Evolutionary conservation across 1,284 basidiomycete species (phyloP).

Genomic region (Somion occarium): DNA sequence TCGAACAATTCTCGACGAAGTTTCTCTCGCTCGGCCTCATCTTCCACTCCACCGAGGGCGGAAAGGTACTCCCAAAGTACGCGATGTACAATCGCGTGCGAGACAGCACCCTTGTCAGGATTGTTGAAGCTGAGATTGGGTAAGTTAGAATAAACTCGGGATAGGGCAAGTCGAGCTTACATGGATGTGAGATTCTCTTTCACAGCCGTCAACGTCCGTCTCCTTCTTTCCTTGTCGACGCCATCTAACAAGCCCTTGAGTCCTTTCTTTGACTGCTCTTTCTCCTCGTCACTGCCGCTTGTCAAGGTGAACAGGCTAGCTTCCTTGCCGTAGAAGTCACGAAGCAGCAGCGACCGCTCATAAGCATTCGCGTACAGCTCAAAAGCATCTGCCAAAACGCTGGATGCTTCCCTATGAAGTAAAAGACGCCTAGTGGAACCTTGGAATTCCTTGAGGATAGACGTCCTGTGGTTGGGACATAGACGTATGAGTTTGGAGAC

Average conservation of each 20-base stretch:
- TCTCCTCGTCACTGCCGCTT: constrained; percentile 52
- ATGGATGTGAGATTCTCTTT: constrained; percentile 75
- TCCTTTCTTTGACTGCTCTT: constrained; percentile 59
- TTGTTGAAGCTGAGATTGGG: constrained; percentile 87
- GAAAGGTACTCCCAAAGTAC: constrained; percentile 73
- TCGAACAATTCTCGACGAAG: constrained; percentile 65
- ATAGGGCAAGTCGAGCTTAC: constrained; percentile 38
- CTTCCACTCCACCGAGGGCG: constrained; percentile 46
- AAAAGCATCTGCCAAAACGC: constrained; percentile 81
- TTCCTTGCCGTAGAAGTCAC: constrained; percentile 89
- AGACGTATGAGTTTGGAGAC: constrained; percentile 80
- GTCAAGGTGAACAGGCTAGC: constrained; percentile 64
- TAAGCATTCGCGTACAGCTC: constrained; percentile 82
- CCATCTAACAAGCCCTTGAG: constrained; percentile 64
- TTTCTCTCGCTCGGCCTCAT: constrained; percentile 60
- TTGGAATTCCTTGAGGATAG: constrained; percentile 76
- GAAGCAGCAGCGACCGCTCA: constrained; percentile 72
- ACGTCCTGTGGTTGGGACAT: constrained; percentile 64
- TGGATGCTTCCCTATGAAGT: constrained; percentile 78
- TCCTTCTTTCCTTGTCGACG: constrained; percentile 56
- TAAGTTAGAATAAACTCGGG: background rate
- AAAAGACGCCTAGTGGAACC: constrained; percentile 69
- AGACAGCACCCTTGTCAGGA: constrained; percentile 81
- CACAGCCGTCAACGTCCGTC: constrained; percentile 60
- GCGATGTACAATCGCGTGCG: constrained; percentile 82